Evolutionary conservation across 805 yeast species (phyloP).

Genomic region (Brettanomyces naardenensis): DNA sequence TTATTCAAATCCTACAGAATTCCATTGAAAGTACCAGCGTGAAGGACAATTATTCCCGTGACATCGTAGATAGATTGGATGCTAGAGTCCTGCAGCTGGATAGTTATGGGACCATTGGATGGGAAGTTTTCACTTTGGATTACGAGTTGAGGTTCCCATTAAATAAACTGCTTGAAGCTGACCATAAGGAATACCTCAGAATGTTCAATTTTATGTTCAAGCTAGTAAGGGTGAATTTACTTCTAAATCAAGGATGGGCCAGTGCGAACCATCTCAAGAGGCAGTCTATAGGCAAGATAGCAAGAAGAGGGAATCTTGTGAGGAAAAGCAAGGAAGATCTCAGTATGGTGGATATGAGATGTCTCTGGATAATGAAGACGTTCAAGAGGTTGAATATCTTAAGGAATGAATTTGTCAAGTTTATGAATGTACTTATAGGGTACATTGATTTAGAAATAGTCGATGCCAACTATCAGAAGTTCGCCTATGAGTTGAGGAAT

Average conservation of each 20-base stretch:
- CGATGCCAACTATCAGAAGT: conserved; percentile 27
- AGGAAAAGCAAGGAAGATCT: conserved; percentile 6
- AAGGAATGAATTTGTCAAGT: conserved; percentile 32
- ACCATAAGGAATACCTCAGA: conserved; percentile 56
- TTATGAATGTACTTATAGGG: conserved; percentile 32
- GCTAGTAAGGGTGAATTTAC: conserved; percentile 51
- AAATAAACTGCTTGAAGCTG: conserved; percentile 44
- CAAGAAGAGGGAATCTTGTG: conserved; percentile 9
- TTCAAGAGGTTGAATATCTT: conserved; percentile 28
- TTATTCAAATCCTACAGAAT: conserved; percentile 57
- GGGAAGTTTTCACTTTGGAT: conserved; percentile 91
- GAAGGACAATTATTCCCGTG: conserved; percentile 27
- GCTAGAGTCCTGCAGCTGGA: conserved; percentile 73
- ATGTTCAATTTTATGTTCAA: conserved; percentile 85
- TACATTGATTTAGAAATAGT: conserved; percentile 40
- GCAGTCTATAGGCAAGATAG: conserved; percentile 16
- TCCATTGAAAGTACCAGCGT: conserved; percentile 52
- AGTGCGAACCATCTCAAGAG: conserved; percentile 26
- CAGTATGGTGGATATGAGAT: conserved; percentile 11
- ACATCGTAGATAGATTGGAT: conserved; percentile 53
- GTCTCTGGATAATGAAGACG: conserved; percentile 17
- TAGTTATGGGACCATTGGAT: conserved; percentile 59
- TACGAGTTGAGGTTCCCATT: conserved; percentile 49
- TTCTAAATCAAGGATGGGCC: conserved; percentile 44
- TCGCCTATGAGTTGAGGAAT: conserved; percentile 19